These are phyloP conservation scores for Acacia concinna DNA, from an alignment of 331 rosid genomes.

Conservation along the genomic window DNA sequence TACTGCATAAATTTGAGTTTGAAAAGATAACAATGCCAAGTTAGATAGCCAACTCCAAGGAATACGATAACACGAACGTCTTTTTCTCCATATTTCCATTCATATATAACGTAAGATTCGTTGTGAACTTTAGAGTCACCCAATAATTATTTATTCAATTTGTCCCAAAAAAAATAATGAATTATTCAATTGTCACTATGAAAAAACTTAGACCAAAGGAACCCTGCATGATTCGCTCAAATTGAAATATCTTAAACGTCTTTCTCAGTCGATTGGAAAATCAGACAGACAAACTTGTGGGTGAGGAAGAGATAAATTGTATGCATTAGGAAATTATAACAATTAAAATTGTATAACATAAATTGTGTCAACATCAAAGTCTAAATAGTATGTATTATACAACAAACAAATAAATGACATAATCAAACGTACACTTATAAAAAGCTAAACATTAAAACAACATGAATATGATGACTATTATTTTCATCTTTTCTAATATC, in stretches of 20 bases:
- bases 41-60: constrained; percentile 31
- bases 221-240: constrained; percentile 10
- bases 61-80: constrained; percentile 38
- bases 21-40: constrained; percentile 30
- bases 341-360: too few species aligned
- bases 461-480: too few species aligned
- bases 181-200: constrained; percentile 5
- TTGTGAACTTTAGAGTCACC: constrained; percentile 24
- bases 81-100: constrained; percentile 40
- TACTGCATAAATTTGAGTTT: constrained; percentile 22
- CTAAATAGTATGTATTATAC: too few species aligned
- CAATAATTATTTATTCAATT: constrained; percentile 17
- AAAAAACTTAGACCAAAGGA: background rate
- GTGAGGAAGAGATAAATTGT: too few species aligned
- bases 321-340: too few species aligned
- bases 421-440: too few species aligned
- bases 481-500: too few species aligned
- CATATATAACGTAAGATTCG: constrained; percentile 37
- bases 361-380: too few species aligned
- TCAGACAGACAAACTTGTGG: constrained; percentile 24
- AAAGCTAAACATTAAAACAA: too few species aligned
- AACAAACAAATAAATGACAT: too few species aligned
- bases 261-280: constrained; percentile 21
- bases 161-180: too few species aligned
- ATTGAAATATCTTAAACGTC: constrained; percentile 25